Evolutionary conservation across 1,284 basidiomycete species (phyloP).

Genomic region (Cryptococcus jaspeensis): DNA sequence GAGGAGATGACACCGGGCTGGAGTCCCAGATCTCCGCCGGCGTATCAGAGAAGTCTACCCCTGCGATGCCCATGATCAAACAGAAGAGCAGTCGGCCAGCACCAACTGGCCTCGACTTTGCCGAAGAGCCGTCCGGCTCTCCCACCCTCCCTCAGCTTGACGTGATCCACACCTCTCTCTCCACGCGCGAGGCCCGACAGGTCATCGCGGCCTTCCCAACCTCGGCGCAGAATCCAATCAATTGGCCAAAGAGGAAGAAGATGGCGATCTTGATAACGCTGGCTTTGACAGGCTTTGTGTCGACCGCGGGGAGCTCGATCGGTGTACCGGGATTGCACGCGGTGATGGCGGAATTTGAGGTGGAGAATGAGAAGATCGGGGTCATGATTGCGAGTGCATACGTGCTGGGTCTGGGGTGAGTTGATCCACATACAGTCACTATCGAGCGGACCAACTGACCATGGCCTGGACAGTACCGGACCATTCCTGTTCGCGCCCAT

Average conservation of each 20-base stretch:
- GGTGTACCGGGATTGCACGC: slow-evolving; percentile 43
- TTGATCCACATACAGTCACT: background rate
- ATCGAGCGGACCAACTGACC: background rate
- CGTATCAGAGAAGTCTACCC: no score
- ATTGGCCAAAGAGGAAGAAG: slow-evolving; percentile 36
- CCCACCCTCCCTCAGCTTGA: slow-evolving; percentile 8
- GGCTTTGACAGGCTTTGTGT: slow-evolving; percentile 45
- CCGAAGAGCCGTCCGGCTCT: background rate
- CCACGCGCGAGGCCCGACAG: slow-evolving; percentile 25
- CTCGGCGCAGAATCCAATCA: slow-evolving; percentile 38
- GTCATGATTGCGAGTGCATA: slow-evolving; percentile 42
- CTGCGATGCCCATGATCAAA: no score
- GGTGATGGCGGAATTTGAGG: slow-evolving; percentile 37
- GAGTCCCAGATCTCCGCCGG: no score
- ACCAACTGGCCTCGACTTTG: no score
- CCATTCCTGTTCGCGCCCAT: slow-evolving; percentile 55
- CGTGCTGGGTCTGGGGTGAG: slow-evolving; percentile 47
- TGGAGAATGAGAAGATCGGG: slow-evolving; percentile 39
- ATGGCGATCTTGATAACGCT: slow-evolving; percentile 39
- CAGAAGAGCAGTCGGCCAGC: no score
- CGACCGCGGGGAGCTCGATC: slow-evolving; percentile 44
- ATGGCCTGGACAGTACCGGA: slow-evolving; percentile 29
- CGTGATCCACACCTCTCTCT: slow-evolving; percentile 21
- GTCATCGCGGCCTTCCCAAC: slow-evolving; percentile 26
- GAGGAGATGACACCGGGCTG: no score